phyloP scores from a whole-genome alignment of 2,329 filamentous ascomycete species.

The Monosporascus ibericus region DNA sequence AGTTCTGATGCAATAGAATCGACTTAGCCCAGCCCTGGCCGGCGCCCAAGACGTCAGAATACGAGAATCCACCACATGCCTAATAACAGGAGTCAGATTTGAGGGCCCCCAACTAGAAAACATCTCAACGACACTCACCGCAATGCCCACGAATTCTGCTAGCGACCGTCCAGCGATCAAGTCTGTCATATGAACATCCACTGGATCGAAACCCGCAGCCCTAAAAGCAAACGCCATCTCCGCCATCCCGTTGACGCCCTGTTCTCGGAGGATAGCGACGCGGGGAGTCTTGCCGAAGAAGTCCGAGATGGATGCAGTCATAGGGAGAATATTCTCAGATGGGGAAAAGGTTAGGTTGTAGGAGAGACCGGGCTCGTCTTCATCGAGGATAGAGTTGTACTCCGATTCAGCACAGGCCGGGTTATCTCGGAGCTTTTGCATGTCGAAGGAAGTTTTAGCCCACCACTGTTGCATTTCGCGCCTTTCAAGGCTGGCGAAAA shows the following conservation, averaged over 20 bases:
- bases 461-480: conserved; percentile 78
- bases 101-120: too few relatives aligned
- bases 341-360: conserved; percentile 81
- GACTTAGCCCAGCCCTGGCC: conserved; percentile 95
- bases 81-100: too few relatives aligned
- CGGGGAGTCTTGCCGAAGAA: conserved; percentile 51
- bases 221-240: conserved; percentile 98
- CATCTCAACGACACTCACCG: conserved; percentile 33
- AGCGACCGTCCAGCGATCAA: conserved; percentile 76
- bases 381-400: conserved; percentile 67
- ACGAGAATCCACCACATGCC: conserved; percentile 92
- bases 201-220: conserved; percentile 80
- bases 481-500: conserved; percentile 62
- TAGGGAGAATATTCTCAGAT: conserved; percentile 55
- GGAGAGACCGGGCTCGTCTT: conserved; percentile 72
- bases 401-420: conserved; percentile 80
- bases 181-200: conserved; percentile 97
- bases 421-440: conserved; percentile 89
- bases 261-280: conserved; percentile 90
- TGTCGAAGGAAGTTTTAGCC: conserved; percentile 80
- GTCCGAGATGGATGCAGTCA: conserved; percentile 18
- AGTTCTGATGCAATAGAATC: conserved; percentile 75
- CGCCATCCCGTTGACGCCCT: conserved; percentile 92
- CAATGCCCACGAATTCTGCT: conserved; percentile 76
- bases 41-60: conserved; percentile 82